Evolutionary conservation across 2,329 filamentous ascomycete genomes (phyloP), one percentile per base, ranked within the genome.

Genomic region (Exophiala sideris): DNA sequence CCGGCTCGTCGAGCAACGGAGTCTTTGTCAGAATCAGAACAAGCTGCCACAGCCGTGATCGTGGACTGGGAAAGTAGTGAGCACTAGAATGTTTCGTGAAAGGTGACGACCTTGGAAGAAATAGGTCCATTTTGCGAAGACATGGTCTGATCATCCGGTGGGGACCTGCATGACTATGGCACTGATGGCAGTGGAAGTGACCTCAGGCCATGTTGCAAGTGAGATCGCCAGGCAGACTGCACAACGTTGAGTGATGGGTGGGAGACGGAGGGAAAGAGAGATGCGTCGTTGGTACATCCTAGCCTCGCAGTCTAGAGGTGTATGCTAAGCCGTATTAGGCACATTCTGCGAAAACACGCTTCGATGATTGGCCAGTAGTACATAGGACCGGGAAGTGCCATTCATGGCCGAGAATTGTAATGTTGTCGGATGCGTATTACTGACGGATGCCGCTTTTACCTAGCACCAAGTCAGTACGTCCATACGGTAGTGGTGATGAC

Each of bases 71-170:
- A 18, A 16, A 16, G 10, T 20, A 41, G 42, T 45, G 7, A 16
- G 20, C n/a, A 16, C n/a, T 18, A 38, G 39, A n/a, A 16, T 29
- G 33, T 10, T 40, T 24, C 14, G 14, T 18, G 11, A 24, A 45
- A 11, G 3, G 45, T 33, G 48, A 47, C 16, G 35, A 16, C 7
- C 38, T 51, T 50, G 50, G 9, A 44, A 33, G 20, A 38, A 40
- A 45, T 32, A 32, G 44, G 55, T 12, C 42, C 51, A 58, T 55
- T 46, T 48, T 52, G 56, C 56, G 56, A 52, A 24, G 52, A 38
- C 16, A 34, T 11, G 16, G 32, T 36, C 35, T 18, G 3, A 36
- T 16, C 29, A 34, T 35, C 11, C 21, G 2, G 41, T 44, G 5
- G 11, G 11, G 35, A 38, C 14, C 24, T 5, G 24, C 5, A 8